Conservation (phyloP, 805 yeast genomes). For the Cyberlindnera misumaiensis region DNA sequence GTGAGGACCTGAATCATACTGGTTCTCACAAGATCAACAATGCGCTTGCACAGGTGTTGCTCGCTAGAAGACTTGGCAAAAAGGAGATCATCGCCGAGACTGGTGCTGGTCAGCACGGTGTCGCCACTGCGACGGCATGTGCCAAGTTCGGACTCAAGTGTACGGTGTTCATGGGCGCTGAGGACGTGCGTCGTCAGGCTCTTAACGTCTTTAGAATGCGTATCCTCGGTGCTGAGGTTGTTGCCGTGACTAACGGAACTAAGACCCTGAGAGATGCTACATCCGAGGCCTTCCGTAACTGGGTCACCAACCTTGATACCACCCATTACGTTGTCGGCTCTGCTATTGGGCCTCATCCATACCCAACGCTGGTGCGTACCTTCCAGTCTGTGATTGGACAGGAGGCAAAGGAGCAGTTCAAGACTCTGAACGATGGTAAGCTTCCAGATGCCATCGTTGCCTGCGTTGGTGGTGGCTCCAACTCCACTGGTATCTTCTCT, state of each 20-base stretch:
- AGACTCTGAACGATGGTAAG: conserved; percentile 66
- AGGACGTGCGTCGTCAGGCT: conserved; percentile 98
- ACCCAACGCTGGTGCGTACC: conserved; percentile 95
- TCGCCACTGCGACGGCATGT: conserved; percentile 88
- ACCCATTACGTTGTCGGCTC: conserved; percentile 97
- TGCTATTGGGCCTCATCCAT: conserved; percentile 99
- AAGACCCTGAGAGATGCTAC: conserved; percentile 96
- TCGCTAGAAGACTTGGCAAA: conserved; percentile 77
- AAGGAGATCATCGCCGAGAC: conserved; percentile 78
- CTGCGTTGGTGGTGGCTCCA: conserved; percentile 99
- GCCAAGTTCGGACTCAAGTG: conserved; percentile 91
- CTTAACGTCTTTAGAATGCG: conserved; percentile 96
- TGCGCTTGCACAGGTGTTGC: conserved; percentile 73
- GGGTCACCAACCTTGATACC: conserved; percentile 83
- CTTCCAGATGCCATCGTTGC: conserved; percentile 94
- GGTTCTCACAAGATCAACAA: conserved; percentile 86
- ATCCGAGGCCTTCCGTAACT: conserved; percentile 89
- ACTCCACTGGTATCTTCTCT: conserved; percentile 91
- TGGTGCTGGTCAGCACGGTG: conserved; percentile 94
- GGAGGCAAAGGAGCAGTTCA: conserved; percentile 90
- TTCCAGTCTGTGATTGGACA: conserved; percentile 96
- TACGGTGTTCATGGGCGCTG: conserved; percentile 98
- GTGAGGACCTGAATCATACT: conserved; percentile 91
- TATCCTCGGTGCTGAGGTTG: conserved; percentile 91
- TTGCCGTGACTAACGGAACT: conserved; percentile 92